These are phyloP conservation scores for Pseudogymnoascus sp. DNA, from an alignment of 2,329 filamentous ascomycete genomes.

Conservation along the genomic window DNA sequence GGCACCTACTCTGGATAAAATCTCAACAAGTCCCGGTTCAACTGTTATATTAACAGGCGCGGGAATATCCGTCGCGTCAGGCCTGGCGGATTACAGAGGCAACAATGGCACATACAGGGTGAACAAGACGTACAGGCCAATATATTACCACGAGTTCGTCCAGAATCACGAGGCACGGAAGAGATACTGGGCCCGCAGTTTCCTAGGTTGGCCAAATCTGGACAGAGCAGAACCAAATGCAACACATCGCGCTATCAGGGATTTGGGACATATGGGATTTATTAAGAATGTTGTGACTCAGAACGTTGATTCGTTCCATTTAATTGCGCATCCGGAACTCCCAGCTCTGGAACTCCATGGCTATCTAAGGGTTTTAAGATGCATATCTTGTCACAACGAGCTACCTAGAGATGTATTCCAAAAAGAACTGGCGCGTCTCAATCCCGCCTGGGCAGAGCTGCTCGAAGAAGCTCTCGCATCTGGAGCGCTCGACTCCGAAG, in stretches of 20 bases:
- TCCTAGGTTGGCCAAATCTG: slow-evolving; percentile 82
- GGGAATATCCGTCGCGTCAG: slow-evolving; percentile 87
- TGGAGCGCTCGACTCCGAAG: slow-evolving; percentile 70
- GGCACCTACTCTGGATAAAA: slow-evolving; percentile 35
- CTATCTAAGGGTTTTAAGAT: slow-evolving; percentile 73
- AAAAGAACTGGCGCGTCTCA: slow-evolving; percentile 62
- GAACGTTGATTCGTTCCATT: slow-evolving; percentile 94
- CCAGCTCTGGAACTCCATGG: slow-evolving; percentile 84
- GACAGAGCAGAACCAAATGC: slow-evolving; percentile 70
- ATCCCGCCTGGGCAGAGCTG: slow-evolving; percentile 78
- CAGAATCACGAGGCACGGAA: slow-evolving; percentile 75
- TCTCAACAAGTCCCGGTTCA: slow-evolving; percentile 31
- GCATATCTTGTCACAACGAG: slow-evolving; percentile 66
- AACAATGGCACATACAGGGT: slow-evolving; percentile 83
- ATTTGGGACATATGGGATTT: slow-evolving; percentile 63
- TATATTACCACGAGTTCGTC: slow-evolving; percentile 88
- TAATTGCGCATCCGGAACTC: slow-evolving; percentile 62
- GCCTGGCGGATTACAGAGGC: slow-evolving; percentile 87
- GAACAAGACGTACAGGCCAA: slow-evolving; percentile 83
- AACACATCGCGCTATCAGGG: slow-evolving; percentile 67
- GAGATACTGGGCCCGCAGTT: slow-evolving; percentile 92
- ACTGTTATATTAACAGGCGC: slow-evolving; percentile 70
- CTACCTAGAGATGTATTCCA: slow-evolving; percentile 70
- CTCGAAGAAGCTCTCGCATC: slow-evolving; percentile 61
- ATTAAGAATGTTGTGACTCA: slow-evolving; percentile 79